Conservation (phyloP, 1,284 basidiomycete genomes). For the Sutorius eximius region DNA sequence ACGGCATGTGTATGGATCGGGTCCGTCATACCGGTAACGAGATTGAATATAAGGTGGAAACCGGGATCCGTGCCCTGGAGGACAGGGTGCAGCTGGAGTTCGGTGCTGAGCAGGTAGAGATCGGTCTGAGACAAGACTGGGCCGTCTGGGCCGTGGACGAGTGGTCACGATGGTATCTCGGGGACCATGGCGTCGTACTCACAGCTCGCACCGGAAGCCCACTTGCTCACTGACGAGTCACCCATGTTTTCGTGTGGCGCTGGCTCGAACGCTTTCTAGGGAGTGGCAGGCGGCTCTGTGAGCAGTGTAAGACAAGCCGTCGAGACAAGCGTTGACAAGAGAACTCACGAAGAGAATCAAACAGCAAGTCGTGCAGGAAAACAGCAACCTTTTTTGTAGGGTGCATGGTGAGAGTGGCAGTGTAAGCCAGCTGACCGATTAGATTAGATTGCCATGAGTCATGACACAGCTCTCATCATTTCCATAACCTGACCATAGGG, state of each 20-base stretch:
- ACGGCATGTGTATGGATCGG: not conserved
- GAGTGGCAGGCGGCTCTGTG: not conserved
- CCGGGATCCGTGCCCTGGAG: slow-evolving; percentile 47
- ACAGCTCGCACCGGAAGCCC: slow-evolving; percentile 35
- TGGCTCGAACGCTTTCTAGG: not conserved
- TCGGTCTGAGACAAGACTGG: slow-evolving; percentile 74
- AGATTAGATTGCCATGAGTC: slow-evolving; percentile 33
- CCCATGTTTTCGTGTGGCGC: slow-evolving; percentile 20
- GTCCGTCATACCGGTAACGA: slow-evolving; percentile 54
- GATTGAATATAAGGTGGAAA: slow-evolving; percentile 72
- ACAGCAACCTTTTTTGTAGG: slow-evolving; percentile 15
- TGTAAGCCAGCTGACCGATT: slow-evolving; percentile 19
- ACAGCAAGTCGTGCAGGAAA: slow-evolving; percentile 1
- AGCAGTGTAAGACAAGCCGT: not conserved
- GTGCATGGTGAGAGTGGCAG: slow-evolving; percentile 25
- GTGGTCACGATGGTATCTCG: not conserved
- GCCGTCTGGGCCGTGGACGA: slow-evolving; percentile 51
- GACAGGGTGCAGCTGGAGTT: slow-evolving; percentile 71
- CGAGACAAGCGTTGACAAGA: not conserved
- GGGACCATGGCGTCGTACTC: slow-evolving; percentile 10
- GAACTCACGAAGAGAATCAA: not conserved
- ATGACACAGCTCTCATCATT: slow-evolving; percentile 13
- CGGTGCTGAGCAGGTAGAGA: slow-evolving; percentile 66
- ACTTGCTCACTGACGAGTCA: slow-evolving; percentile 30
- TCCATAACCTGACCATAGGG: slow-evolving; percentile 1